phyloP scores from a whole-genome alignment of 306 rosid species.

The Casuarina cunninghamiana region DNA sequence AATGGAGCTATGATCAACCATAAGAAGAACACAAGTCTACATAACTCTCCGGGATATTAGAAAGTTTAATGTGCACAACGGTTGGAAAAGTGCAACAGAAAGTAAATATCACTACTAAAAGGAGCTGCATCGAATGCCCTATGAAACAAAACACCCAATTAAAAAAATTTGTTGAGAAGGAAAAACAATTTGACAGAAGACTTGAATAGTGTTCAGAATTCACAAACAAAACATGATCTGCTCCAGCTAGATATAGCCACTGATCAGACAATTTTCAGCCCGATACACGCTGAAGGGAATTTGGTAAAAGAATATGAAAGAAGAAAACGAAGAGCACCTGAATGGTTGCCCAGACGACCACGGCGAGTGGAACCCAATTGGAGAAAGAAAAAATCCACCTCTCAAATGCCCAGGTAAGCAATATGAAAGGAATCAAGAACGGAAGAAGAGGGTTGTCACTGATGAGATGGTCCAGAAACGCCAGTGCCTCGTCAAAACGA shows the following conservation, averaged over 20 bases:
- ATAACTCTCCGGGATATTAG: background rate
- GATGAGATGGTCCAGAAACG: slow-evolving; percentile 48
- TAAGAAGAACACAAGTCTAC: background rate
- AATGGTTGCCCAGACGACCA: slow-evolving; percentile 77
- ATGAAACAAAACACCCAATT: background rate
- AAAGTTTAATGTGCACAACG: background rate
- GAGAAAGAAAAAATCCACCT: slow-evolving; percentile 84
- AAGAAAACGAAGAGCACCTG: slow-evolving; percentile 50
- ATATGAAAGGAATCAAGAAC: slow-evolving; percentile 58
- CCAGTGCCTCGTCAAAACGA: slow-evolving; percentile 45
- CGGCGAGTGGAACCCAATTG: slow-evolving; percentile 76
- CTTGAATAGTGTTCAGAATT: background rate
- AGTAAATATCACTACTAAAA: background rate
- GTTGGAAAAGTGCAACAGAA: background rate
- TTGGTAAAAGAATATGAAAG: background rate
- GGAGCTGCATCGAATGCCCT: background rate
- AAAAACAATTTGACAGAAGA: background rate
- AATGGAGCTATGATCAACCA: background rate
- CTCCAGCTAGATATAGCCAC: background rate
- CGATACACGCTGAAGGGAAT: background rate
- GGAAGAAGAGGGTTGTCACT: slow-evolving; percentile 60
- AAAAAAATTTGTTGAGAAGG: background rate
- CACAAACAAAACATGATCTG: background rate
- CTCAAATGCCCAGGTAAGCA: slow-evolving; percentile 77
- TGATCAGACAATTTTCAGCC: background rate